Evolutionary conservation across 2,329 filamentous ascomycete genomes (phyloP).

Genomic region (Colletotrichum cereale): DNA sequence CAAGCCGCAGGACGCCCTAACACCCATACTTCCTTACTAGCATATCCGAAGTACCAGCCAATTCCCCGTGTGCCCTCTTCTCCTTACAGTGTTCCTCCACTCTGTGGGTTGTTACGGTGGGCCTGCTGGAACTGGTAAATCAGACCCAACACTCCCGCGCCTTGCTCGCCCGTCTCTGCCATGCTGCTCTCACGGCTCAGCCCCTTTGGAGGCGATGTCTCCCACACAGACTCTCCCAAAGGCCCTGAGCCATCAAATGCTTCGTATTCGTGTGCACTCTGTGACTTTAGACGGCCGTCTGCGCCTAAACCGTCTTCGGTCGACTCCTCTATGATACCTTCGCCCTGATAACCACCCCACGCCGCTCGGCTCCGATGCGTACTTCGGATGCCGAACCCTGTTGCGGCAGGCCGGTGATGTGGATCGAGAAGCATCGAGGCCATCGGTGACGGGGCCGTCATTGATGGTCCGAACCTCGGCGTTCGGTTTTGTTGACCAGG

Average conservation of each 20-base stretch:
- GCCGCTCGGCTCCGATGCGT: constrained; percentile 60
- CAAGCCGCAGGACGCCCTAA: not conserved
- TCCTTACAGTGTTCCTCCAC: constrained; percentile 45
- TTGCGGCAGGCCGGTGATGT: constrained; percentile 76
- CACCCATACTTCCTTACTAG: not conserved
- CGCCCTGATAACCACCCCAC: constrained; percentile 60
- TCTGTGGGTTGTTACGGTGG: constrained; percentile 62
- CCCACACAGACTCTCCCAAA: constrained; percentile 71
- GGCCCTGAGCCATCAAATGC: constrained; percentile 64
- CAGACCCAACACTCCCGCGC: constrained; percentile 68
- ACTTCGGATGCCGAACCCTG: constrained; percentile 59
- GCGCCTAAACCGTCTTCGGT: constrained; percentile 59
- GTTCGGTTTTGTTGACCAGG: constrained; percentile 53
- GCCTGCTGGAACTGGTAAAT: constrained; percentile 71
- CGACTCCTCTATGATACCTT: constrained; percentile 68
- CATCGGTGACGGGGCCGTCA: constrained; percentile 73
- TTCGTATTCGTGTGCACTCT: constrained; percentile 70
- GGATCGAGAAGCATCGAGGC: constrained; percentile 81
- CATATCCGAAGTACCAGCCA: not conserved
- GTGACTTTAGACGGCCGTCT: constrained; percentile 58
- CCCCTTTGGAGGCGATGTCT: constrained; percentile 65
- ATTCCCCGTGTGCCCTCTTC: not conserved
- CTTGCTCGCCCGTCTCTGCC: constrained; percentile 58
- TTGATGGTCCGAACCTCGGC: constrained; percentile 58
- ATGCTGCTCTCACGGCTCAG: constrained; percentile 66